Conservation (phyloP, 345 rosid genomes). For the Kandelia obovata region DNA sequence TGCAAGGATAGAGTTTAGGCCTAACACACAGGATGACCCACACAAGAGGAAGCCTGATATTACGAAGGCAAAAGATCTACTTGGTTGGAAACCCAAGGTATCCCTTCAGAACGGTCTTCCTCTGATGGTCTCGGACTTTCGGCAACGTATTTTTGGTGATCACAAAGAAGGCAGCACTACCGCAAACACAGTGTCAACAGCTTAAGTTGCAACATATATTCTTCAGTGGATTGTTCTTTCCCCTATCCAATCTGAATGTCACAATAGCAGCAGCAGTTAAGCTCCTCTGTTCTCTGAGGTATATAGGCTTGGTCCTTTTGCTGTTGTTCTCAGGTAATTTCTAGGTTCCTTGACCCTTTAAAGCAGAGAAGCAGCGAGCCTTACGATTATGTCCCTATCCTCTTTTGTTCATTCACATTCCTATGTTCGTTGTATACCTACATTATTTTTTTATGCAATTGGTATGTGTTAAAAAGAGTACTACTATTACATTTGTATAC, state of each 20-base stretch:
- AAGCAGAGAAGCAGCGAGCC: constrained; percentile 19
- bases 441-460: constrained; percentile 3
- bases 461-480: neutral
- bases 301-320: constrained; percentile 9
- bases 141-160: constrained; percentile 90
- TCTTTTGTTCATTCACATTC: no score
- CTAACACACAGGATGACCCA: constrained; percentile 97
- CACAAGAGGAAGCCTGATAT: constrained; percentile 99
- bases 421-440: neutral
- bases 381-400: neutral
- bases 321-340: constrained; percentile 6
- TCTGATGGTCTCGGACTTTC: constrained; percentile 85
- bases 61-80: constrained; percentile 75
- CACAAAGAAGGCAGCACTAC: constrained; percentile 55
- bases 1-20: constrained; percentile 88
- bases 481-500: neutral
- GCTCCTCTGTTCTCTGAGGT: constrained; percentile 4
- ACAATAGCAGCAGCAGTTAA: constrained; percentile 7
- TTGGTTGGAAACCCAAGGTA: constrained; percentile 94
- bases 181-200: constrained; percentile 26
- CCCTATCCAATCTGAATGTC: neutral
- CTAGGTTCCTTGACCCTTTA: neutral
- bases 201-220: constrained; percentile 25
- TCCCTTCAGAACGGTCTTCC: constrained; percentile 95
- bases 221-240: neutral